A percentile compares a stretch with the other conserved stretches of the same genome.
Conservation (phyloP, 345 rosid genomes). For the Excoecaria cochinchinensis region DNA sequence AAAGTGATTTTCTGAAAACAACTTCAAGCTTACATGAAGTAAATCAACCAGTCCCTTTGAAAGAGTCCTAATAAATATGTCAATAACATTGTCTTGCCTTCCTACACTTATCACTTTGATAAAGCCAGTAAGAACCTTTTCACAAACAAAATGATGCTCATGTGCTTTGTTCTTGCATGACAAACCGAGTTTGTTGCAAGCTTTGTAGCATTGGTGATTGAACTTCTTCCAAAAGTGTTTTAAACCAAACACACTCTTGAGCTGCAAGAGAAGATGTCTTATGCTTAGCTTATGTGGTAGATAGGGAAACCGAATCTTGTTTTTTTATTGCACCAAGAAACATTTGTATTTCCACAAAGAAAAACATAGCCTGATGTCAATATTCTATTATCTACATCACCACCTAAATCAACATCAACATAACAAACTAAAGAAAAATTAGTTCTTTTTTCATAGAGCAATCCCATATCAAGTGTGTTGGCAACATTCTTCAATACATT, state of each 20-base stretch:
- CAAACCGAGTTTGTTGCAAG: not conserved
- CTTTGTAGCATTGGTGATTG: not conserved
- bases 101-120: no score
- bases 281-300: not conserved
- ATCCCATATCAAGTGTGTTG: not conserved
- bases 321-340: conserved; percentile 2
- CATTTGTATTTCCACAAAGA: not conserved
- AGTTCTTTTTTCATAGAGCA: not conserved
- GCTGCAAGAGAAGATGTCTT: not conserved
- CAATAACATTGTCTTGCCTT: not conserved
- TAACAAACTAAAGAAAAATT: not conserved
- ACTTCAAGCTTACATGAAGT: not conserved
- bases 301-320: not conserved
- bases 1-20: not conserved
- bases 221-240: not conserved
- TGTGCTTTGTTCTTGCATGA: not conserved
- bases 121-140: not conserved
- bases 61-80: not conserved
- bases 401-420: not conserved
- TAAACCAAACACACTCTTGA: not conserved
- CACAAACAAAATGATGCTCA: not conserved
- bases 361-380: not conserved
- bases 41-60: not conserved
- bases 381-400: not conserved
- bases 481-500: not conserved